Conservation (phyloP, 257 asterid species). For the Solanum ossicruentum region DNA sequence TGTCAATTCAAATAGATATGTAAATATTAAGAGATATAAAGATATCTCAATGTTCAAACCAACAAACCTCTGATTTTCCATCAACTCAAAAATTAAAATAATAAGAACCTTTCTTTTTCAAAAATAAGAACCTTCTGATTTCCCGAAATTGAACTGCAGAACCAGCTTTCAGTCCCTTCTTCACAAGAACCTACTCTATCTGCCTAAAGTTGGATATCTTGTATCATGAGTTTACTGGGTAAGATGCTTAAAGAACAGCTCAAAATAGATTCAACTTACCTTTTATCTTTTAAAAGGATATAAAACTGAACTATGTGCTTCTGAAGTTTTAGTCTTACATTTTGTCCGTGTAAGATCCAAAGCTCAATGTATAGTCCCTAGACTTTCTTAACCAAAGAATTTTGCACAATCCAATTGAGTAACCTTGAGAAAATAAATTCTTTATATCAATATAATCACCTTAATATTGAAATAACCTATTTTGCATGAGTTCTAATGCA, state of each 20-base stretch:
- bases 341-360: not conserved
- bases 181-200: not conserved
- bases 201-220: not conserved
- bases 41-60: not conserved
- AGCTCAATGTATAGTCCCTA: not conserved
- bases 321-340: not conserved
- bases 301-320: not conserved
- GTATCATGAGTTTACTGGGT: not conserved
- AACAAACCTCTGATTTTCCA: not conserved
- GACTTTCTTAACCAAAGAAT: not conserved
- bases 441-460: not conserved
- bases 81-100: not conserved
- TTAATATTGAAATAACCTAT: not conserved
- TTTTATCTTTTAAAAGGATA: not conserved
- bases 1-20: not conserved
- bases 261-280: not conserved
- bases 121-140: not conserved
- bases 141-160: not conserved
- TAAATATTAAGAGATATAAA: not conserved
- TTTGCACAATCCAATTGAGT: not conserved
- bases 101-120: not conserved
- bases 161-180: not conserved
- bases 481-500: not conserved
- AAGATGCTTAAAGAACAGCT: not conserved
- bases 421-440: not conserved